Conservation (phyloP, 495 filamentous ascomycete genomes). For the Lasiosphaeriaceae sp. region DNA sequence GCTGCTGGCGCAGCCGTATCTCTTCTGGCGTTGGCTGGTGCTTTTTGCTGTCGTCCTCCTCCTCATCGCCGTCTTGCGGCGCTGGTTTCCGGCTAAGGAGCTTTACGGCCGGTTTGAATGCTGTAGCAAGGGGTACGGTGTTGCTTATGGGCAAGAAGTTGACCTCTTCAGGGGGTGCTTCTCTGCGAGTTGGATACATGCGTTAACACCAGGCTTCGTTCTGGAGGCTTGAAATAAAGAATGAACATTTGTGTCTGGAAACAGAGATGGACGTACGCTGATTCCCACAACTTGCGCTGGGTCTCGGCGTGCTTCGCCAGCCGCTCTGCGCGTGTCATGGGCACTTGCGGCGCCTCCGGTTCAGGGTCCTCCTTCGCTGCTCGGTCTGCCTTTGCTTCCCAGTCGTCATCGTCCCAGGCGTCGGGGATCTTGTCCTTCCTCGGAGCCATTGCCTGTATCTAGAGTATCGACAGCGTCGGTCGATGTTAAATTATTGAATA, state of each 20-base stretch:
- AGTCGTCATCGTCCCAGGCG: conserved; percentile 89
- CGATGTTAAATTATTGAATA: too few relatives aligned
- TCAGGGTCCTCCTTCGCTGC: conserved; percentile 42
- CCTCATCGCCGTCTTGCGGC: conserved; percentile 58
- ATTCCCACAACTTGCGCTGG: conserved; percentile 82
- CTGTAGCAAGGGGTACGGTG: conserved; percentile 65
- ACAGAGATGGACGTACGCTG: conserved; percentile 57
- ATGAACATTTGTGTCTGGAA: neutral
- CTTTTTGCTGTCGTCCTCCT: conserved; percentile 58
- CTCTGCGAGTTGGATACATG: conserved; percentile 9
- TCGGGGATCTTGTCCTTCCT: conserved; percentile 56
- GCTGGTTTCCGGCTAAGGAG: conserved; percentile 78
- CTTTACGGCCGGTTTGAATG: conserved; percentile 81
- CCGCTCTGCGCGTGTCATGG: conserved; percentile 67
- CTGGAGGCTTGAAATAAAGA: neutral
- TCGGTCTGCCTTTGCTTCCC: conserved; percentile 70
- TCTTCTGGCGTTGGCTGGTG: conserved; percentile 67
- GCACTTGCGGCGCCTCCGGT: conserved; percentile 38
- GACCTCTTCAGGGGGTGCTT: conserved; percentile 53
- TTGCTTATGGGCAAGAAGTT: conserved; percentile 66
- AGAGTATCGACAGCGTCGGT: neutral
- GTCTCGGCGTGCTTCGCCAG: conserved; percentile 75
- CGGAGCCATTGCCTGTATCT: conserved; percentile 44
- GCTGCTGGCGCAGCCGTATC: conserved; percentile 64
- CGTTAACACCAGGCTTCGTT: neutral